Conservation (phyloP, 2,329 filamentous ascomycete genomes). For the Geosmithia morbida region DNA sequence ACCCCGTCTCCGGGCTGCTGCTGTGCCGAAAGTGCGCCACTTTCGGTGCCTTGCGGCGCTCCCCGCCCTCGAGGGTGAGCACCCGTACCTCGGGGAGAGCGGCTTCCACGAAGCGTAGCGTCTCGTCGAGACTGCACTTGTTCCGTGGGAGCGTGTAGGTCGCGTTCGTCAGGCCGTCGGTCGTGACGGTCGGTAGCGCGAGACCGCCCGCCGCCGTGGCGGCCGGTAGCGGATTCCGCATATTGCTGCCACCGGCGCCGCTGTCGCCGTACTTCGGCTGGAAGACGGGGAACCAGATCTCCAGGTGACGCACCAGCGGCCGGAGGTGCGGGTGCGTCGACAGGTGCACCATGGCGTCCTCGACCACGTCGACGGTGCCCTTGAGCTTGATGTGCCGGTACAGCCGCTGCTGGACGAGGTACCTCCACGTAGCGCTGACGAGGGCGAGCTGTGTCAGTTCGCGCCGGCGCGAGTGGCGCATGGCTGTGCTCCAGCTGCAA, state of each 20-base stretch:
- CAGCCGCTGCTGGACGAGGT: slow-evolving; percentile 54
- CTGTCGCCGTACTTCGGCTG: slow-evolving; percentile 22
- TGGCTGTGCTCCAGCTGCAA: slow-evolving; percentile 47
- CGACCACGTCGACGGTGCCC: slow-evolving; percentile 48
- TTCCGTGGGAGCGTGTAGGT: slow-evolving; percentile 45
- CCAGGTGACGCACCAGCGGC: slow-evolving; percentile 54
- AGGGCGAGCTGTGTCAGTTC: slow-evolving; percentile 53
- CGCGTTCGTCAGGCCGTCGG: slow-evolving; percentile 39
- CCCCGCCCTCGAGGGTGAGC: slow-evolving; percentile 62
- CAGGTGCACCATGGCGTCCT: slow-evolving; percentile 48
- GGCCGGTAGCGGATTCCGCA: neutral
- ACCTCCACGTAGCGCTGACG: slow-evolving; percentile 48
- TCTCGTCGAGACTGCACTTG: slow-evolving; percentile 57
- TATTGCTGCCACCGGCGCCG: neutral
- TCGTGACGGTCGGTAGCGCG: slow-evolving; percentile 35
- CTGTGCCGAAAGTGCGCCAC: slow-evolving; percentile 26
- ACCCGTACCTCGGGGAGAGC: slow-evolving; percentile 48
- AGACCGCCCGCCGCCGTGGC: slow-evolving; percentile 12
- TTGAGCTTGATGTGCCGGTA: slow-evolving; percentile 67
- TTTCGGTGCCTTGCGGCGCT: slow-evolving; percentile 60
- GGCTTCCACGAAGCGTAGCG: slow-evolving; percentile 47
- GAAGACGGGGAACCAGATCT: slow-evolving; percentile 68
- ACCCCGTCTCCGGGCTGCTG: too few relatives aligned
- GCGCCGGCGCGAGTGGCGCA: slow-evolving; percentile 52
- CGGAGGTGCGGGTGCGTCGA: slow-evolving; percentile 41